Evolutionary conservation across 202 grass and related monocot genomes (phyloP).

Genomic region (Brachypodium distachyon): DNA sequence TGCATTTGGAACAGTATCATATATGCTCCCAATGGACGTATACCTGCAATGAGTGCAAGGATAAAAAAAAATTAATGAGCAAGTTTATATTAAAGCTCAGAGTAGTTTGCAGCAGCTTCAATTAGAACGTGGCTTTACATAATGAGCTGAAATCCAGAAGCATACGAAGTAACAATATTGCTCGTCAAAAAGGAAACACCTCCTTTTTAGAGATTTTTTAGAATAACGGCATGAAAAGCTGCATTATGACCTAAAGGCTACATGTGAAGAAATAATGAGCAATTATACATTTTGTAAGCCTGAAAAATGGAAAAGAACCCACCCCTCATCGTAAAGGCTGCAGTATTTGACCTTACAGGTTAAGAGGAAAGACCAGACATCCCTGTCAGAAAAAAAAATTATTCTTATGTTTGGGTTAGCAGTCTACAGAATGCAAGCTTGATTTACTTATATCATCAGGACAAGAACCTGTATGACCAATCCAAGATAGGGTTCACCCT

Average conservation of each 20-base stretch:
- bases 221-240: neutral
- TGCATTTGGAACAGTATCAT: constrained; percentile 95
- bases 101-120: neutral
- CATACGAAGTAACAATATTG: neutral
- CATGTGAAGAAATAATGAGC: neutral
- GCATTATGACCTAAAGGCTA: neutral
- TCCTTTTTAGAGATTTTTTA: neutral
- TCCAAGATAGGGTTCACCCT: constrained; percentile 99
- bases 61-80: neutral
- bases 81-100: neutral
- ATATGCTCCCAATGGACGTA: constrained; percentile 98
- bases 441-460: constrained; percentile 26
- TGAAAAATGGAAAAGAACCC: constrained; percentile 16
- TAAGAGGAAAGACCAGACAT: constrained; percentile 98
- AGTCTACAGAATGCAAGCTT: constrained; percentile 1
- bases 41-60: constrained; percentile 42
- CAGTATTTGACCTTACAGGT: constrained; percentile 96
- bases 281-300: constrained; percentile 1
- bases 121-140: neutral
- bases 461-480: constrained; percentile 94
- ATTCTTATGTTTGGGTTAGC: constrained; percentile 20
- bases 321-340: constrained; percentile 97
- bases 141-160: neutral
- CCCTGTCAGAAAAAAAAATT: constrained; percentile 49
- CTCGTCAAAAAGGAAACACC: neutral